Base-by-base conservation (phyloP, 352 stramenopile genomes). In the Globisporangium rhizosaccharum region DNA sequence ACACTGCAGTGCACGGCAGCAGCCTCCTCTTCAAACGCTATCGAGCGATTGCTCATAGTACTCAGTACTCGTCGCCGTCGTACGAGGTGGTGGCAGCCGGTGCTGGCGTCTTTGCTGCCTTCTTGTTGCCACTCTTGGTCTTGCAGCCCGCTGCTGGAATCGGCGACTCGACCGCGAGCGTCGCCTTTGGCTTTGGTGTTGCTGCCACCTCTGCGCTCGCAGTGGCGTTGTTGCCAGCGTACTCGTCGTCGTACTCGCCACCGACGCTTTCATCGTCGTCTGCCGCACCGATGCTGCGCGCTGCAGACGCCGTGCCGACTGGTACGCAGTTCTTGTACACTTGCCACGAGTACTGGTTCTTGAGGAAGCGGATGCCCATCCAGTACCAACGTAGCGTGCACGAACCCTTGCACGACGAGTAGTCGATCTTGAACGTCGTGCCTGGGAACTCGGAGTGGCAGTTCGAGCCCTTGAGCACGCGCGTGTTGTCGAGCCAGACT, bases 291-390 rank as follows among this genome's bases (percentile, higher is more conserved):
- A 51, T 42, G 17, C 46, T 33, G 36, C 56, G 56, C 23, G 42
- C 30, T 1, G 33, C 33, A 39, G 33, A 39, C 33, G 26, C 56
- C 3, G n/a, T 30, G 30, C 51, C 51, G 25, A 62, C 4, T 4
- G 39, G 17, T 23, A 62, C 65, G 33, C 75, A 82, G 2, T 71
- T 68, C 71, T 85, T 82, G 66, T 85, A 85, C 18, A 85, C 57
- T 62, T 85, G 72, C 75, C 75, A 85, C 61, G 72, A 85, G 62
- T 77, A 79, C 53, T 57, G 59, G 50, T 75, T 74, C 30, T 82
- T 69, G 20, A 76, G 62, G 60, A 72, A 79, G 28, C 71, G 71
- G 18, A 76, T 59, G 9, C 68, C 68, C 42, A 79, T 49, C 66
- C 68, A 79, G 68, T 65, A 79, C 71, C 71, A 79, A 47, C 63